A percentile compares a stretch with the other conserved stretches of the same genome.
Evolutionary conservation across 495 filamentous ascomycete genomes (phyloP).

Genomic region (Xylaria longipes): DNA sequence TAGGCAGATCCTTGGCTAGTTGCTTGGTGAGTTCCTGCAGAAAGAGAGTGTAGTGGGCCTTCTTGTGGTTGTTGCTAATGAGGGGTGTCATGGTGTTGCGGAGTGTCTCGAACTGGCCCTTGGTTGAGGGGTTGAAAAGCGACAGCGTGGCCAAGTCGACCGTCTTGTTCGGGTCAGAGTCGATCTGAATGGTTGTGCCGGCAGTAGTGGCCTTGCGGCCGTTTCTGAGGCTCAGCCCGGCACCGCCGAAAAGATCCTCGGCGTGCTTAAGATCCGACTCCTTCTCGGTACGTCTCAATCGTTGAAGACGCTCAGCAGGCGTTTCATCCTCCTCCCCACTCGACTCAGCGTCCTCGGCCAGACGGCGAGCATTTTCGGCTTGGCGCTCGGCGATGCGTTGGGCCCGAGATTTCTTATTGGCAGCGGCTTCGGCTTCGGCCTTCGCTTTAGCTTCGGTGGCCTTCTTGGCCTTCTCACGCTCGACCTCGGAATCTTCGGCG

Average conservation of each 20-base stretch:
- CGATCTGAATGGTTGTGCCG: constrained; percentile 69
- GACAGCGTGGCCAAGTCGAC: constrained; percentile 80
- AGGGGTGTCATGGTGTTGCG: constrained; percentile 78
- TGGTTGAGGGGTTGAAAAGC: constrained; percentile 88
- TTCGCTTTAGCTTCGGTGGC: constrained; percentile 86
- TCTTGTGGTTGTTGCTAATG: constrained; percentile 75
- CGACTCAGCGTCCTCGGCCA: constrained; percentile 59
- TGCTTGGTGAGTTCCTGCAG: constrained; percentile 89
- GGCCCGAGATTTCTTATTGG: constrained; percentile 87
- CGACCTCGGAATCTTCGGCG: constrained; percentile 94
- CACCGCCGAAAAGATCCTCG: constrained; percentile 83
- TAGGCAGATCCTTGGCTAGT: constrained; percentile 84
- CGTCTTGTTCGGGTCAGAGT: constrained; percentile 74
- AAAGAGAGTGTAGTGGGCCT: constrained; percentile 87
- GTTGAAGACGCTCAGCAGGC: constrained; percentile 71
- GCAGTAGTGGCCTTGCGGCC: constrained; percentile 63
- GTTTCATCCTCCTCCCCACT: constrained; percentile 68
- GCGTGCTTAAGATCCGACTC: constrained; percentile 91
- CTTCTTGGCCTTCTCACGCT: constrained; percentile 91
- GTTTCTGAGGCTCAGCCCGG: constrained; percentile 68
- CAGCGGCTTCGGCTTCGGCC: constrained; percentile 87
- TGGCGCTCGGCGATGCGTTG: constrained; percentile 84
- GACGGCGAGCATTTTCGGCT: constrained; percentile 56
- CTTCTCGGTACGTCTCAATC: constrained; percentile 78
- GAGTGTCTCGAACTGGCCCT: constrained; percentile 79